A percentile compares a stretch with the other conserved stretches of the same genome.
Evolutionary conservation across 176 grass and related monocot genomes (phyloP).

Genomic region (Musa acuminata): DNA sequence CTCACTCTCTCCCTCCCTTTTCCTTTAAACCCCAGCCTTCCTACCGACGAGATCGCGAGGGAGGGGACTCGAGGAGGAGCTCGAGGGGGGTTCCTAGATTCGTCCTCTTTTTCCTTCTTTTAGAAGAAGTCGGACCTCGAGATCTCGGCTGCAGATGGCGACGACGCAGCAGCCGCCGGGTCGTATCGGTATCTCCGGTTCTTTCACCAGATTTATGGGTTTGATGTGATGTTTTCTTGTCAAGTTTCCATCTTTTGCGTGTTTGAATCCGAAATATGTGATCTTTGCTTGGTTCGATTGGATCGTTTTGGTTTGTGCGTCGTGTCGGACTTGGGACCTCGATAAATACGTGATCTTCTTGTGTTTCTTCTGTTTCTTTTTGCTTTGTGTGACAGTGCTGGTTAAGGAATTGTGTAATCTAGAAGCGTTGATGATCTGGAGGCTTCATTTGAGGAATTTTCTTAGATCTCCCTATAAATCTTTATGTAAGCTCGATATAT

Average conservation of each 20-base stretch:
- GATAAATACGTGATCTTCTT: background rate
- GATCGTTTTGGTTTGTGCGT: background rate
- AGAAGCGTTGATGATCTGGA: background rate
- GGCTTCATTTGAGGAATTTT: background rate
- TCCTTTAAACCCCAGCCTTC: background rate
- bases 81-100: background rate
- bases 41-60: background rate
- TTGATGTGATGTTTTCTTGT: background rate
- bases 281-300: background rate
- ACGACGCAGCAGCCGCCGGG: conserved; percentile 24
- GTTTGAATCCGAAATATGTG: background rate
- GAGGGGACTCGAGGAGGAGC: background rate
- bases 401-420: background rate
- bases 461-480: background rate
- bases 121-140: background rate
- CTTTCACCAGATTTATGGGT: background rate
- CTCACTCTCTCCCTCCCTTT: background rate
- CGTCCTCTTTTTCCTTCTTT: background rate
- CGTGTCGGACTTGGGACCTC: background rate
- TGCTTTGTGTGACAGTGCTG: background rate
- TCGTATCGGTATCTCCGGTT: conserved; percentile 23
- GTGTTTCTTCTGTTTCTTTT: too few relatives aligned
- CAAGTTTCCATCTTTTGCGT: conserved; percentile 8
- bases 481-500: background rate
- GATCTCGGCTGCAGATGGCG: conserved; percentile 28